Base-by-base conservation (phyloP, 164 flowering plant genomes). In the Magnolia sinica region DNA sequence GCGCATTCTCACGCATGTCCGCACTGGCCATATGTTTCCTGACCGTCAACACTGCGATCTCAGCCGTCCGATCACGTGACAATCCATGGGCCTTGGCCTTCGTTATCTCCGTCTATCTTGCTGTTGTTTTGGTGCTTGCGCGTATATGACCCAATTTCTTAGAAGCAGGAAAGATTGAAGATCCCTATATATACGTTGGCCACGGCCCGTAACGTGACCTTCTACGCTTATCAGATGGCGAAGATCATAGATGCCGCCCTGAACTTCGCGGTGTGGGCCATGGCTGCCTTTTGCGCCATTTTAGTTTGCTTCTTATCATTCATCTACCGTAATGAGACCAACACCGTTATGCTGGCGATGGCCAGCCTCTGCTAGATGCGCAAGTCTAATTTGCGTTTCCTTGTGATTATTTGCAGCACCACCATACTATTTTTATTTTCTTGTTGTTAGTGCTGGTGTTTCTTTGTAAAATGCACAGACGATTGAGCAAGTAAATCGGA, bases 31-130 rank as follows among this genome's bases (percentile, higher is more conserved):
- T 73, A 27, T 29, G 58, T 19, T 22, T 73, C 31, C 50, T 73
- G 8, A 73, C 67, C 29, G 11, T 58, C 19, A 59, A 19, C 22
- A 24, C 66, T 1, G 7, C 58, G 50, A 18, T 59, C 74, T 52
- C 52, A 0, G 67, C 27, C 7, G 11, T 58, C n/a, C 22, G 23
- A 23, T 52, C 74, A 3, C 64, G 18, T 1, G 5, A 73, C 18
- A 51, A 73, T 31, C 45, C 10, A 11, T 49, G 50, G 11, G 9
- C 66, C 51, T 8, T 73, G 16, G 50, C 31, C 66, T 29, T 73
- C 66, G 20, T 58, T 14, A 18, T 73, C 50, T 5, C 66, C 50
- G 27, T 73, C 50, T 73, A 73, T 11, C 14, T 73, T 73, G 50
- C 23, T 59, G 8, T 61, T 59, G 45, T 29, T 58, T 22, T 14